Percentiles rank a stretch among this genome's conserved stretches.
Conservation (phyloP, 768 basidiomycete genomes). For the Rhizopogon vinicolor region DNA sequence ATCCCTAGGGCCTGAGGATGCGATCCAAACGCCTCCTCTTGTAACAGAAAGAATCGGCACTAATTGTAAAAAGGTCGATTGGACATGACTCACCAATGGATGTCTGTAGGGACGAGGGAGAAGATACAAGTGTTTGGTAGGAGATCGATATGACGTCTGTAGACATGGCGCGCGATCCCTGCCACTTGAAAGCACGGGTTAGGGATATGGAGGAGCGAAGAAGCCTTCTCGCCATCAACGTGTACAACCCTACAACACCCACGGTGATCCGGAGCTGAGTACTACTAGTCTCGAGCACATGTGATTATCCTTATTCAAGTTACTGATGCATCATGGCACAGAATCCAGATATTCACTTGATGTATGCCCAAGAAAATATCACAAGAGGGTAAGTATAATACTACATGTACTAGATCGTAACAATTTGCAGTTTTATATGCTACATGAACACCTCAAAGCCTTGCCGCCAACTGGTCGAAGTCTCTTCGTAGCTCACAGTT, state of each 20-base stretch:
- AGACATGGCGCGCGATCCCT: slow-evolving; percentile 12
- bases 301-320: background rate
- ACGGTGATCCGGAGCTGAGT: too few relatives aligned
- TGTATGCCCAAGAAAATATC: background rate
- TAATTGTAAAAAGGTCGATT: background rate
- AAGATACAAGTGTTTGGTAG: slow-evolving; percentile 51
- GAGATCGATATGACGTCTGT: slow-evolving; percentile 47
- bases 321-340: too few relatives aligned
- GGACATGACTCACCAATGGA: slow-evolving; percentile 52
- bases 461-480: too few relatives aligned
- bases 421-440: background rate
- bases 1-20: slow-evolving; percentile 73
- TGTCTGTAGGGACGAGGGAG: slow-evolving; percentile 45
- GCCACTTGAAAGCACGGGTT: slow-evolving; percentile 6
- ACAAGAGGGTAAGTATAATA: background rate
- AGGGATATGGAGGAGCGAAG: background rate
- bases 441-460: background rate
- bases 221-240: slow-evolving; percentile 11
- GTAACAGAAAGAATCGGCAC: background rate
- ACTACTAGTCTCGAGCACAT: background rate
- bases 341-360: too few relatives aligned
- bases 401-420: background rate
- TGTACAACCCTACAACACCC: too few relatives aligned
- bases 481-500: background rate
- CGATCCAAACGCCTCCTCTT: slow-evolving; percentile 83